phyloP scores from a whole-genome alignment of 148 eudicot genomes.

The Pouteria glomerata region DNA sequence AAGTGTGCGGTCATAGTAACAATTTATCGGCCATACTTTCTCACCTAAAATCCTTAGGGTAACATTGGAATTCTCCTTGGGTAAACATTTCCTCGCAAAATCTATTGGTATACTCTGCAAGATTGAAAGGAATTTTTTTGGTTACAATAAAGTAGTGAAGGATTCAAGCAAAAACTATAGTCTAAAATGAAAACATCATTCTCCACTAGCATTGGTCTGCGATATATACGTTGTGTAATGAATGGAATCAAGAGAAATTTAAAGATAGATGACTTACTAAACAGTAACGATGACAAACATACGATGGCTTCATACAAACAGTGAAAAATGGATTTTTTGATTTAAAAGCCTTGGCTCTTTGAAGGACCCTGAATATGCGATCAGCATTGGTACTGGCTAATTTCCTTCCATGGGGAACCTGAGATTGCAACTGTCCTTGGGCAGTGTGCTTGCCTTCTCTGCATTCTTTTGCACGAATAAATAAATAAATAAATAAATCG shows the following conservation, averaged over 20 bases:
- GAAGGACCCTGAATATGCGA: neutral
- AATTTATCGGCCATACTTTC: no score
- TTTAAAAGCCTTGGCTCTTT: conserved; percentile 20
- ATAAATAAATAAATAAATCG: neutral
- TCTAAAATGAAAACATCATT: no score
- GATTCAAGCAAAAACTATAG: no score
- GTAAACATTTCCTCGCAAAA: neutral
- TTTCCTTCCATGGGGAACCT: neutral
- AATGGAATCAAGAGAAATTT: no score
- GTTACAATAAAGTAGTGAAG: no score
- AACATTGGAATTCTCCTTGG: no score
- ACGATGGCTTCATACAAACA: conserved; percentile 11
- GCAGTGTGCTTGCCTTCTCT: neutral
- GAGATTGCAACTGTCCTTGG: no score
- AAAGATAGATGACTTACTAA: no score
- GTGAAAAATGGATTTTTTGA: conserved; percentile 17
- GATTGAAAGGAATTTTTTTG: no score
- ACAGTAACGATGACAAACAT: neutral
- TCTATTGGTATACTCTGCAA: conserved; percentile 8
- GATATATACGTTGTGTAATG: neutral
- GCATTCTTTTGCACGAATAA: neutral
- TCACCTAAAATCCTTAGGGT: no score
- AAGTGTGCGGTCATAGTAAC: accelerated
- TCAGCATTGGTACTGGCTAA: neutral
- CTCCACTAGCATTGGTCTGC: no score